Percentiles rank a stretch among this genome's conserved stretches.
phyloP scores from a whole-genome alignment of 2,329 filamentous ascomycete species.

The Onygenales sp. region DNA sequence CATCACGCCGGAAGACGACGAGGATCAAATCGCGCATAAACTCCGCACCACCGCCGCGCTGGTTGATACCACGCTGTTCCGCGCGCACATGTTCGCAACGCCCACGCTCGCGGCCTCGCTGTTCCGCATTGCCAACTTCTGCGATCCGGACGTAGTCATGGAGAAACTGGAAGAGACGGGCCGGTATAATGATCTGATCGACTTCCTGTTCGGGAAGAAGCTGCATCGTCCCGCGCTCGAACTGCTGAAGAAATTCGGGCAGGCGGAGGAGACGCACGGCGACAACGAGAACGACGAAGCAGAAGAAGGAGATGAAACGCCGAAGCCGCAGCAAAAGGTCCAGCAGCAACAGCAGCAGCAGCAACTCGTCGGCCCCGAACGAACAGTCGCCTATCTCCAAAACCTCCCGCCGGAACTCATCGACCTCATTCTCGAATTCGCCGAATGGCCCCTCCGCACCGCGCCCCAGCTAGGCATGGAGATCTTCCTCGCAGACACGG shows the following conservation, averaged over 20 bases:
- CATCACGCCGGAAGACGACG: constrained; percentile 41
- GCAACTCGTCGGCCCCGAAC: constrained; percentile 65
- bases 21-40: constrained; percentile 56
- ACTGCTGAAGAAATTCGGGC: constrained; percentile 71
- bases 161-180: constrained; percentile 82
- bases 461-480: constrained; percentile 77
- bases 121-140: constrained; percentile 95
- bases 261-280: constrained; percentile 31
- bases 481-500: constrained; percentile 83
- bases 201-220: constrained; percentile 93
- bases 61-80: constrained; percentile 89
- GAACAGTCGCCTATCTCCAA: constrained; percentile 85
- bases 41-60: constrained; percentile 69
- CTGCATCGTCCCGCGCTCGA: constrained; percentile 80
- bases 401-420: constrained; percentile 78
- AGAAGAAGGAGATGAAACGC: constrained; percentile 21
- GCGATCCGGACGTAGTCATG: constrained; percentile 90
- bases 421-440: constrained; percentile 83
- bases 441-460: constrained; percentile 71
- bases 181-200: constrained; percentile 88
- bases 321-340: constrained; percentile 1
- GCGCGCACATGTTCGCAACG: constrained; percentile 86
- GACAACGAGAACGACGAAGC: constrained; percentile 3
- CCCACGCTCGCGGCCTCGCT: constrained; percentile 78
- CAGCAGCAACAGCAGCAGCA: constrained; percentile 14